Base-by-base conservation (phyloP, 164 flowering plant genomes). In the Malania oleifera region DNA sequence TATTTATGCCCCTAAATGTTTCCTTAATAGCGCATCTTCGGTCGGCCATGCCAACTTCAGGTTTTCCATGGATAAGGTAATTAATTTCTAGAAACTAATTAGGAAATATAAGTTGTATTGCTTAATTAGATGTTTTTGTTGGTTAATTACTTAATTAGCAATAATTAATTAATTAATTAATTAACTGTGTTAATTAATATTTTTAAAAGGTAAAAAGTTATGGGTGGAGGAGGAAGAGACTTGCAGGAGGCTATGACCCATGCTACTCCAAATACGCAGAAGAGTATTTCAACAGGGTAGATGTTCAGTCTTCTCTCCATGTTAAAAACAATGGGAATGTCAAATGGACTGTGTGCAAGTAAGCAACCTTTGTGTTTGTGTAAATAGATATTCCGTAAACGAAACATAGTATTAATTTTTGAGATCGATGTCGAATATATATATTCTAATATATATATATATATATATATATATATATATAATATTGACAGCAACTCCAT, bases 231-330 rank as follows among this genome's bases (percentile, higher is more conserved):
- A 73, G 70, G 49, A 64, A 64, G 68, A 77, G 72, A 63, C 64
- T 76, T 19, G 69, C 59, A 0, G 84, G 81, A 56, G 89, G 87
- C 2, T 79, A 82, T 65, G 83, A 86, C 40, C 95, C 95, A 0
- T 86, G 95, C 65, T 82, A 25, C 46, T 60, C 80, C 1, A 6
- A 28, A 13, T 65, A 82, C 38, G 52, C 80, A 8, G 79, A 77
- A 67, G 62, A 61, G 28, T 86, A 80, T 63, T 73, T 86, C 73
- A 86, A 84, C 27, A 72, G 76, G 40, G 29, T 0, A 8, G 95
- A 84, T 64, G 89, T 84, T 57, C 81, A 72, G 52, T 39, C 44
- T 23, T 60, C 89, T 5, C 62, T 86, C 9, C 89, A 84, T 74
- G 80, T 76, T 11, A 68, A 61, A 31, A 40, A 29, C 27, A 58